phyloP scores from a whole-genome alignment of 2,329 filamentous ascomycete species.

The Neodidymelliopsis sp. region DNA sequence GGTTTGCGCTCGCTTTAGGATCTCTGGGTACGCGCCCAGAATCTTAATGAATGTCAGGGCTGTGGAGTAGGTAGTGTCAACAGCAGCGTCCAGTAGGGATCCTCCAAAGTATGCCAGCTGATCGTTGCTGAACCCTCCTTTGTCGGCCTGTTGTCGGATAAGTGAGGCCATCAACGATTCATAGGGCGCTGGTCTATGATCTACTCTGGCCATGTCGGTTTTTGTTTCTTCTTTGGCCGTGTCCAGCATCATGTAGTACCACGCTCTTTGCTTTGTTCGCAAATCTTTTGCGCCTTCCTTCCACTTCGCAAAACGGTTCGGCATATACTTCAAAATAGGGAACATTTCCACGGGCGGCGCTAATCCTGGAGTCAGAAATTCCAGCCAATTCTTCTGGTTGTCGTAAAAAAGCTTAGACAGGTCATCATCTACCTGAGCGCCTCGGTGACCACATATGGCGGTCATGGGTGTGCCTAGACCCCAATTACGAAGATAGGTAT shows the following conservation, averaged over 20 bases:
- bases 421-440: constrained; percentile 4
- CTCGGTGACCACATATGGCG: constrained; percentile 7
- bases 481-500: constrained; percentile 7
- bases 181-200: no score
- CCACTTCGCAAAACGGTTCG: not conserved
- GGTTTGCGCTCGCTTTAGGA: constrained; percentile 19
- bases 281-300: not conserved
- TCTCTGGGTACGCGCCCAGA: constrained; percentile 20
- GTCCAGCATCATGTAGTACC: constrained; percentile 6
- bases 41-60: constrained; percentile 21
- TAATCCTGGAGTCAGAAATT: not conserved
- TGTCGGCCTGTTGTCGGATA: constrained; percentile 8
- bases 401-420: constrained; percentile 5
- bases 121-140: constrained; percentile 17
- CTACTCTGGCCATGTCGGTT: not conserved
- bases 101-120: constrained; percentile 30
- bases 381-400: constrained; percentile 11
- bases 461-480: constrained; percentile 3
- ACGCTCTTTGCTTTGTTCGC: constrained; percentile 2
- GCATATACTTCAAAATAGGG: constrained; percentile 4
- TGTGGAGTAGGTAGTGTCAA: constrained; percentile 28
- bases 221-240: constrained; percentile 4
- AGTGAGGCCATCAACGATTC: constrained; percentile 3
- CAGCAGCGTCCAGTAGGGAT: constrained; percentile 27
- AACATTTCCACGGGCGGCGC: constrained; percentile 11